Percentiles rank a stretch among this genome's conserved stretches.
Conservation (phyloP, 2,329 filamentous ascomycete genomes). For the Endoconidiophora laricicola region DNA sequence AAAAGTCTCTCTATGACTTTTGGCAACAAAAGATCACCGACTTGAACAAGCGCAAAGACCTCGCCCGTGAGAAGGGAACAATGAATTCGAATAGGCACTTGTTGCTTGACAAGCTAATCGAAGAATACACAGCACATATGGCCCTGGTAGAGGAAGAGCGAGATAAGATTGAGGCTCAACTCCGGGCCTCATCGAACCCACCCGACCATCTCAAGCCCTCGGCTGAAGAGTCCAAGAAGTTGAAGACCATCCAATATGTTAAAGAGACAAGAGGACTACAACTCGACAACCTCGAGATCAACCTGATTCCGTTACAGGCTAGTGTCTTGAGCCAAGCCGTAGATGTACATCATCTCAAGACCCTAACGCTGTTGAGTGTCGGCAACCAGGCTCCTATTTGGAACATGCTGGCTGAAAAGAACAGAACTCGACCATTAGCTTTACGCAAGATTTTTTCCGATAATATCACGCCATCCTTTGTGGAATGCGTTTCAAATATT, state of each 20-base stretch:
- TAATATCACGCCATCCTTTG: slow-evolving; percentile 38
- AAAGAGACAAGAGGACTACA: slow-evolving; percentile 40
- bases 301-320: slow-evolving; percentile 43
- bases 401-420: slow-evolving; percentile 37
- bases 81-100: no score
- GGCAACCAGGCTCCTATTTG: slow-evolving; percentile 45
- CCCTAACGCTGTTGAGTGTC: slow-evolving; percentile 45
- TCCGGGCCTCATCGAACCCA: no score
- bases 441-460: slow-evolving; percentile 46
- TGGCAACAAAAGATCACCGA: no score
- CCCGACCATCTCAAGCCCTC: no score
- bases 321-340: slow-evolving; percentile 30
- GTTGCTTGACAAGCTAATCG: no score
- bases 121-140: no score
- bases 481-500: slow-evolving; percentile 36
- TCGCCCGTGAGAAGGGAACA: no score
- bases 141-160: no score
- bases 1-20: no score
- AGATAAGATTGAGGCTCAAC: no score
- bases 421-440: slow-evolving; percentile 32
- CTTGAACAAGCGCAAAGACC: no score
- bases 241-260: slow-evolving; percentile 33
- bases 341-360: slow-evolving; percentile 23
- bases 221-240: not conserved
- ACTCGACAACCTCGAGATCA: slow-evolving; percentile 36